These are phyloP conservation scores for Fomitopsis betulina DNA, from an alignment of 1,284 basidiomycete species.

Conservation along the genomic window DNA sequence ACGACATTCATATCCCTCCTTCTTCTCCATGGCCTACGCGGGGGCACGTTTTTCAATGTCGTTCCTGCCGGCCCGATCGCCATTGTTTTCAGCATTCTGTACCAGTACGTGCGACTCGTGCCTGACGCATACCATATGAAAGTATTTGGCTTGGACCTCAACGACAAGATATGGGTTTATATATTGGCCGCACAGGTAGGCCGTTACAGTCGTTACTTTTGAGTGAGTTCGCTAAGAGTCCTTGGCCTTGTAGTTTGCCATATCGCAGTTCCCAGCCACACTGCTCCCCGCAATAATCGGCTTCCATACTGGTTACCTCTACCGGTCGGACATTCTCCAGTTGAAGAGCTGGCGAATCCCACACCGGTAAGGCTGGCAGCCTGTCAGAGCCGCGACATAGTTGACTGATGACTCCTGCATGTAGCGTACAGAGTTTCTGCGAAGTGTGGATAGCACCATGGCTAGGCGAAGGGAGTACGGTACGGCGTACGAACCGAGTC, in stretches of 20 bases:
- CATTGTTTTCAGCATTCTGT: constrained; percentile 70
- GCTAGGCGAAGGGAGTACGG: constrained; percentile 18
- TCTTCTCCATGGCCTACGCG: constrained; percentile 48
- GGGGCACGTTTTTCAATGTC: constrained; percentile 51
- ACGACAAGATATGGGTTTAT: constrained; percentile 73
- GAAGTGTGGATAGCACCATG: constrained; percentile 20
- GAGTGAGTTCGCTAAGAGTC: neutral
- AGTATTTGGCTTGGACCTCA: constrained; percentile 70
- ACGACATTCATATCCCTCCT: constrained; percentile 63
- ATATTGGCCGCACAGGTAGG: constrained; percentile 63
- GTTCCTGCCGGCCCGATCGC: constrained; percentile 76
- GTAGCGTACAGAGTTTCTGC: constrained; percentile 17
- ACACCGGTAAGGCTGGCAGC: constrained; percentile 15
- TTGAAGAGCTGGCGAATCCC: constrained; percentile 69
- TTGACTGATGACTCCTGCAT: neutral
- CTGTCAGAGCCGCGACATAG: neutral
- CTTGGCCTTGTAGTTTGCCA: constrained; percentile 48
- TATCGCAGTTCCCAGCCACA: constrained; percentile 65
- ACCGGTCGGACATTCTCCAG: constrained; percentile 74
- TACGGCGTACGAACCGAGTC: constrained; percentile 49
- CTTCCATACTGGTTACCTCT: constrained; percentile 66
- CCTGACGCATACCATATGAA: constrained; percentile 74
- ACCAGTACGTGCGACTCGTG: constrained; percentile 76
- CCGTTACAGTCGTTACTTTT: neutral
- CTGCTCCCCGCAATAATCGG: constrained; percentile 58